Percentiles rank a stretch among this genome's conserved stretches.
phyloP scores from a whole-genome alignment of 768 basidiomycete species.

The Suillus subluteus region DNA sequence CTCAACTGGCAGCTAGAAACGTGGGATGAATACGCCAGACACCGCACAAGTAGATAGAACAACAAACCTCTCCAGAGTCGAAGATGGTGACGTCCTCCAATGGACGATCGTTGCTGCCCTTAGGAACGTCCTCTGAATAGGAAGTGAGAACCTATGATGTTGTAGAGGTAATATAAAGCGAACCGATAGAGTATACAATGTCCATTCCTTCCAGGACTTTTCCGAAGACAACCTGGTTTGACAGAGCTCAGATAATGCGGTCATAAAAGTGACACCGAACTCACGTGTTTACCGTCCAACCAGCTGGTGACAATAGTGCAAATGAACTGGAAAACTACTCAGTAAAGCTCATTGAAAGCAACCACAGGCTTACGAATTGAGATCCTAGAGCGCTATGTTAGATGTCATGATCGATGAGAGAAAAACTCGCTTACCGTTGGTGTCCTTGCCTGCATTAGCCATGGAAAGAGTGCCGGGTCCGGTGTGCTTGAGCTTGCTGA shows the following conservation, averaged over 20 bases:
- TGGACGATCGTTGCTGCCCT: slow-evolving; percentile 74
- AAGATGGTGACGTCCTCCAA: slow-evolving; percentile 75
- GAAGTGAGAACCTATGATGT: slow-evolving; percentile 16
- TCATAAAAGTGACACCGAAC: slow-evolving; percentile 20
- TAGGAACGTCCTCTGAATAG: slow-evolving; percentile 72
- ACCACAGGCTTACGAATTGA: slow-evolving; percentile 67
- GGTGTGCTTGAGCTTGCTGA: slow-evolving; percentile 94
- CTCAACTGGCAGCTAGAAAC: slow-evolving; percentile 55
- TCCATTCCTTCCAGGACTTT: slow-evolving; percentile 93
- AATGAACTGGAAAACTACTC: slow-evolving; percentile 68
- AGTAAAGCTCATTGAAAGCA: neutral
- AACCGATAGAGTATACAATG: slow-evolving; percentile 76
- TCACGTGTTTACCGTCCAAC: slow-evolving; percentile 89
- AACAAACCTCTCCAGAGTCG: slow-evolving; percentile 83
- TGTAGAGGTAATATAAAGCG: slow-evolving; percentile 21
- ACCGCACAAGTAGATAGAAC: slow-evolving; percentile 16
- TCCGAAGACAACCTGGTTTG: slow-evolving; percentile 84
- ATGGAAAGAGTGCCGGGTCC: slow-evolving; percentile 87
- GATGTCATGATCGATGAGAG: slow-evolving; percentile 5
- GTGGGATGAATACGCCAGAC: slow-evolving; percentile 11
- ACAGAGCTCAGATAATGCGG: slow-evolving; percentile 11
- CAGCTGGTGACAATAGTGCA: slow-evolving; percentile 85
- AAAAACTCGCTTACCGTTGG: slow-evolving; percentile 66
- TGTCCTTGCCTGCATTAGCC: slow-evolving; percentile 93
- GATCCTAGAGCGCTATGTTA: slow-evolving; percentile 55